Evolutionary conservation across 495 filamentous ascomycete species (phyloP).

Genomic region (Trichoderma reesei): DNA sequence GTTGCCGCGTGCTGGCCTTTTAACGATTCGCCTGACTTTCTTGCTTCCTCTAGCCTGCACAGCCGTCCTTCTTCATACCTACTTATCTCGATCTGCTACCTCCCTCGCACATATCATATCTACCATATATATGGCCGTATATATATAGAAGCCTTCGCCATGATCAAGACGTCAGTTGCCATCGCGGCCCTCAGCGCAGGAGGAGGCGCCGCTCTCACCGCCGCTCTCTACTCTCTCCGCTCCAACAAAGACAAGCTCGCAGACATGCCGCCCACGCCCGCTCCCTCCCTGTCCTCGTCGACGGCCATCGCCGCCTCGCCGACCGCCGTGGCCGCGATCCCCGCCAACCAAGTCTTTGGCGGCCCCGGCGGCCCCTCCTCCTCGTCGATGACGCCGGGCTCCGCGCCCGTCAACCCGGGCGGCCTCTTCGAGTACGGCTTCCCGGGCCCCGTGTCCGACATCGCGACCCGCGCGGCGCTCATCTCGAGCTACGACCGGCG

Average conservation of each 20-base stretch:
- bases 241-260: constrained; percentile 39
- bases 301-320: constrained; percentile 18
- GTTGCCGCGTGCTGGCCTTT: not conserved
- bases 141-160: constrained; percentile 22
- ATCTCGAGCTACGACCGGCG: constrained; percentile 86
- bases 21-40: not conserved
- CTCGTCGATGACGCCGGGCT: not conserved
- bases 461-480: constrained; percentile 61
- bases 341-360: constrained; percentile 16
- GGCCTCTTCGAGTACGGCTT: constrained; percentile 96
- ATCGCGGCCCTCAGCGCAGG: constrained; percentile 83
- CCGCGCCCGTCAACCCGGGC: constrained; percentile 63
- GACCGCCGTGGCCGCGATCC: constrained; percentile 18
- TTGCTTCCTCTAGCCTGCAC: not conserved
- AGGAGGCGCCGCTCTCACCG: constrained; percentile 73
- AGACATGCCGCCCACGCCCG: constrained; percentile 29
- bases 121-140: not conserved
- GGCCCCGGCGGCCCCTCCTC: constrained; percentile 6
- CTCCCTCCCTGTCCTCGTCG: constrained; percentile 24
- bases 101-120: no score
- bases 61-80: no score
- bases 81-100: not conserved
- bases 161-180: constrained; percentile 83
- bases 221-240: constrained; percentile 59
- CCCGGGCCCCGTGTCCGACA: constrained; percentile 79